Evolutionary conservation across 306 rosid genomes (phyloP), one percentile per base, ranked within the genome.

Genomic region (Herpetospermum pedunculosum): DNA sequence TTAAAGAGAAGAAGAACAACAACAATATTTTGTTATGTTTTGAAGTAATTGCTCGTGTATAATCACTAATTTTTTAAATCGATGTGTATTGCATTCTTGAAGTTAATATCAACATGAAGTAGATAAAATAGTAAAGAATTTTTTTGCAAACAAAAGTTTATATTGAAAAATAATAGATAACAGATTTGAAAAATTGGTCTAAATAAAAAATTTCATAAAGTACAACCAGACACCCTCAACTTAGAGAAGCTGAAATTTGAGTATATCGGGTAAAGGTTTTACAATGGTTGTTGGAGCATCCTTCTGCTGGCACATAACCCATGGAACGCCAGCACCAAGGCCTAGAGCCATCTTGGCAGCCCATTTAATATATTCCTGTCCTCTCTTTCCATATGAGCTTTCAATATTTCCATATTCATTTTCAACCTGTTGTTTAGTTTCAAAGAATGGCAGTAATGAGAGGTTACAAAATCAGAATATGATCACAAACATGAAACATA

Each of bases 291-390:
- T 77, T 57, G 98, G 98, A 85, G 98, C 97, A 83, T 94, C 98
- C 49, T 83, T 49, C 84, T 94, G 98, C 87, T 6, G 85, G 93
- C 98, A 94, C 98, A 94, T 94, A 85, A 94, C 90, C 98, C 98
- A 94, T 47, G 98, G 98, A 78, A 94, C 98, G 52, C 94, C 96
- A 77, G 98, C 91, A 76, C 84, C 95, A 71, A 94, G 96, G 78
- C 83, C 84, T 79, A 86, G 78, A 86, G 98, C 98, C 98, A 94
- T 91, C 79, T 67, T 77, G 63, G 96, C 96, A 11, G 94, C 96
- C 98, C 98, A 94, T 82, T 94, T 86, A 25, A 87, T 83, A 74
- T 94, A 94, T 62, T 91, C 88, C 82, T 94, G 88, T 73, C 98
- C 97, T 77, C 72, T 85, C 77, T 83, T 85, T 59, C 97, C 97